Evolutionary conservation across 495 filamentous ascomycete species (phyloP).

Genomic region (Tuber melanosporum): DNA sequence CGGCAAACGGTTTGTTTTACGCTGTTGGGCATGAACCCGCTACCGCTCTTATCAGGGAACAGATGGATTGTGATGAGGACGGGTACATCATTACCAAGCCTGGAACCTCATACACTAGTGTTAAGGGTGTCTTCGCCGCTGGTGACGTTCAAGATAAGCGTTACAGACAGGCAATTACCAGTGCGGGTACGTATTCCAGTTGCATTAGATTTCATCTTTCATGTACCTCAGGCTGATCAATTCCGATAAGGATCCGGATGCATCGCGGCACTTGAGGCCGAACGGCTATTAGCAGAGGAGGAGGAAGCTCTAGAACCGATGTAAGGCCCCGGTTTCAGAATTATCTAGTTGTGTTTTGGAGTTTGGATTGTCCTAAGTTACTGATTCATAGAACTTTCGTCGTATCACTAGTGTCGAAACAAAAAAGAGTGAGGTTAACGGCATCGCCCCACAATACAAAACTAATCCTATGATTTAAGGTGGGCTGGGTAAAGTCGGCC

Average conservation of each 20-base stretch:
- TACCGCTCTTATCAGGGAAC: constrained; percentile 75
- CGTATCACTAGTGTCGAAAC: constrained; percentile 43
- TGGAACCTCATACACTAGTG: constrained; percentile 78
- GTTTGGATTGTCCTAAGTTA: constrained; percentile 16
- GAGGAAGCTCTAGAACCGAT: constrained; percentile 42
- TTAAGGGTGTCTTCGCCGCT: constrained; percentile 91
- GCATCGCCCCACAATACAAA: constrained; percentile 40
- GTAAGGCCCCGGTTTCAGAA: constrained; percentile 20
- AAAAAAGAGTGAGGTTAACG: constrained; percentile 48
- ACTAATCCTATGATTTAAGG: constrained; percentile 41
- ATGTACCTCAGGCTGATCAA: constrained; percentile 42
- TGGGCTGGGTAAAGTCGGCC: not conserved
- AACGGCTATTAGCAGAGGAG: constrained; percentile 77
- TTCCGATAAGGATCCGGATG: constrained; percentile 71
- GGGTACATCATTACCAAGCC: constrained; percentile 82
- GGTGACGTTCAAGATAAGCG: constrained; percentile 98
- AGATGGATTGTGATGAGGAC: constrained; percentile 78
- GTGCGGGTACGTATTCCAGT: constrained; percentile 64
- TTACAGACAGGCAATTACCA: constrained; percentile 96
- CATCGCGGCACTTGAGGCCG: constrained; percentile 87
- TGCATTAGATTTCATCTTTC: not conserved
- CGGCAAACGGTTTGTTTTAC: constrained; percentile 93
- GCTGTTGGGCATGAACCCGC: constrained; percentile 96
- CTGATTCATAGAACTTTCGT: constrained; percentile 25
- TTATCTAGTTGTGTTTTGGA: constrained; percentile 23